phyloP scores from a whole-genome alignment of 1,139 yeast species.

The Suhomyces wounanorum region DNA sequence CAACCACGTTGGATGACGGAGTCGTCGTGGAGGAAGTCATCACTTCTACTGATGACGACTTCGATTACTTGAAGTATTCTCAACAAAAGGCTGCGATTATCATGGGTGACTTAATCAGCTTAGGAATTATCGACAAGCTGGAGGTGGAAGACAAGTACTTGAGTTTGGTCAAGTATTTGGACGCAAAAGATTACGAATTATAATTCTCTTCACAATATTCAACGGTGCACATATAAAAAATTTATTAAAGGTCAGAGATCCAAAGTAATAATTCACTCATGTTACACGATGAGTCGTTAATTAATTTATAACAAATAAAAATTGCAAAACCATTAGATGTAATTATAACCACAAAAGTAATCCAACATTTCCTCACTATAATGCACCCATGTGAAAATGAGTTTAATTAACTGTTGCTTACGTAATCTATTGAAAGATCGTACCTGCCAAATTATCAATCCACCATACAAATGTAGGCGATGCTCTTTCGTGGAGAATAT shows the following conservation, averaged over 20 bases:
- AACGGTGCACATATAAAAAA: background rate
- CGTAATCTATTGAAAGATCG: background rate
- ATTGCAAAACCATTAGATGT: background rate
- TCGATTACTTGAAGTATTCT: slow-evolving; percentile 77
- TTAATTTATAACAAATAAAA: background rate
- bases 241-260: background rate
- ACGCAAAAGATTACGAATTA: slow-evolving; percentile 35
- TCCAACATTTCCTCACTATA: background rate
- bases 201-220: slow-evolving; percentile 11
- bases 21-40: slow-evolving; percentile 35
- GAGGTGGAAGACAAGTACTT: slow-evolving; percentile 30
- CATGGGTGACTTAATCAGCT: slow-evolving; percentile 71
- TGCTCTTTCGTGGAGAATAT: no score
- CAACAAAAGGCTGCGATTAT: slow-evolving; percentile 72
- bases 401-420: background rate
- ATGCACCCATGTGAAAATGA: background rate
- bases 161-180: slow-evolving; percentile 42
- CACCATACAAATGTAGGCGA: background rate
- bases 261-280: background rate
- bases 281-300: background rate
- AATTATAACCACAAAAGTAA: background rate
- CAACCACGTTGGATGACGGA: slow-evolving; percentile 26
- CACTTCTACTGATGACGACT: slow-evolving; percentile 61
- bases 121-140: slow-evolving; percentile 52
- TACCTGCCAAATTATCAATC: background rate